Evolutionary conservation across 768 basidiomycete genomes (phyloP), one percentile per base, ranked within the genome.

Genomic region (Fomitopsis pulvina): DNA sequence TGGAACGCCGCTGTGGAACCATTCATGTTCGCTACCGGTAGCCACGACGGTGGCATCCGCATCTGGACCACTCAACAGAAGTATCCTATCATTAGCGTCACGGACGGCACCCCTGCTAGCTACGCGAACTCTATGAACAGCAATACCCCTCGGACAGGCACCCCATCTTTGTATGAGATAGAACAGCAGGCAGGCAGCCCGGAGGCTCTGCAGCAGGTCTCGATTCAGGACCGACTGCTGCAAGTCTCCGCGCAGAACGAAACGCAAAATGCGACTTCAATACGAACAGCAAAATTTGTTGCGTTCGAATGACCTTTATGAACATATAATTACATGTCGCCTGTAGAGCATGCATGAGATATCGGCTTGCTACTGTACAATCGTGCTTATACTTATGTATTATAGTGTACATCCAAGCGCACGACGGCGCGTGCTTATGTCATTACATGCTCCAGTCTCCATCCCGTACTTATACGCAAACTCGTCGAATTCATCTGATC

Each of bases 1-100:
- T 91, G 88, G 87, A 91, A 87, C 60, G 78, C 77, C 50, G 76
- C 76, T 2, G 74, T 76, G 5, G 79, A 81, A 45, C 79, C 79
- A 0, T 83, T 80, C 68, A 83, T 83, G 81, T 70, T 67, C 53
- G 86, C 86, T 7, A 85, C 85, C 1, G 88, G 87, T 30, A 80
- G 79, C 51, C 84, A 87, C 57, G 86, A 90, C 53, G 88, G 88
- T 22, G 79, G 74, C 1, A 77, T 91, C 39, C 74, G 82, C 25
- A 77, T 90, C 41, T 90, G 88, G 82, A 83, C 83, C 24, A 52
- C 53, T 18, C 53, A 51, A 2, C 34, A 29, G 29, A 41, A 37
- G 16, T 38, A 32, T n/a, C n/a, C 48, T 20, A 43, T 4, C 42
- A 49, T 26, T 20, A 28, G 25, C 18, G 24, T 26, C 39, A 45